Evolutionary conservation across 2,329 filamentous ascomycete genomes (phyloP).

Genomic region (Stagonosporopsis vannaccii): DNA sequence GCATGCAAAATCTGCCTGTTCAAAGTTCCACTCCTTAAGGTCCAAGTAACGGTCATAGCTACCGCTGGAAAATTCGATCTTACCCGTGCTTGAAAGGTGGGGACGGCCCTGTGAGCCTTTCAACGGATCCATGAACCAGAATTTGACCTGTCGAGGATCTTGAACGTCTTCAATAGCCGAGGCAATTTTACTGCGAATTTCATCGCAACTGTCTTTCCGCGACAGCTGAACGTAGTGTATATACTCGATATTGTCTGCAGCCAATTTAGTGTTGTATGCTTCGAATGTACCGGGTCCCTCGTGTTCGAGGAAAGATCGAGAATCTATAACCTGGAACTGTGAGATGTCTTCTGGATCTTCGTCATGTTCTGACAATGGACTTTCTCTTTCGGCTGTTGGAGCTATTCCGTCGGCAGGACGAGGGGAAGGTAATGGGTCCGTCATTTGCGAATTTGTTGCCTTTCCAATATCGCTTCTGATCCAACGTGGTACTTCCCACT

Average conservation of each 20-base stretch:
- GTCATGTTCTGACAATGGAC: background rate
- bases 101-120: conserved; percentile 41
- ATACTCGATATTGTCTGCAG: conserved; percentile 17
- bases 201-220: conserved; percentile 34
- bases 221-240: conserved; percentile 33
- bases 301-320: conserved; percentile 42
- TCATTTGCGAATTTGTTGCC: conserved; percentile 23
- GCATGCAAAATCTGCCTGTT: conserved; percentile 30
- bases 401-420: conserved; percentile 12
- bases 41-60: conserved; percentile 37
- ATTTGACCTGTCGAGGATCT: conserved; percentile 50
- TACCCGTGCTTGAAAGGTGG: conserved; percentile 39
- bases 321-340: conserved; percentile 45
- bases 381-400: conserved; percentile 13
- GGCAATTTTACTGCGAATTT: conserved; percentile 43
- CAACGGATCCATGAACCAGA: conserved; percentile 49
- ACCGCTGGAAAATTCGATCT: conserved; percentile 44
- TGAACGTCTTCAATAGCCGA: conserved; percentile 36
- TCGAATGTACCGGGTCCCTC: conserved; percentile 50
- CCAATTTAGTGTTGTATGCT: conserved; percentile 39
- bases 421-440: conserved; percentile 23
- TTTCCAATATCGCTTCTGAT: conserved; percentile 42
- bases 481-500: conserved; percentile 56
- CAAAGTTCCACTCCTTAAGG: conserved; percentile 37
- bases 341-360: conserved; percentile 18